Evolutionary conservation across 805 yeast species (phyloP), one percentile per base, ranked within the genome.

Genomic region (Suhomyces faveliae): DNA sequence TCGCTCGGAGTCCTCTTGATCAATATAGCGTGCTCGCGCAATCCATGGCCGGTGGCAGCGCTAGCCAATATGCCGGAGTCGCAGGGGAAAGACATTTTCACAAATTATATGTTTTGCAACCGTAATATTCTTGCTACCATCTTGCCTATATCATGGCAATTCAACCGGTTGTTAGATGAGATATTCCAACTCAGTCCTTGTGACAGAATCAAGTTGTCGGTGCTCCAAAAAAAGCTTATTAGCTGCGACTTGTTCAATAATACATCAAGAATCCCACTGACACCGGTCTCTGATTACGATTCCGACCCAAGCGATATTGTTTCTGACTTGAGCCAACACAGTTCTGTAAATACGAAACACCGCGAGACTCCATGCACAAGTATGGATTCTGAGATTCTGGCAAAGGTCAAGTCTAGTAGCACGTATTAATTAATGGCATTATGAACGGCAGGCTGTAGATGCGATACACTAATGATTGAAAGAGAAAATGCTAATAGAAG

Each of bases 31-130:
- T 87, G 95, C 55, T 84, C 87, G 37, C 77, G 96, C 63, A 91
- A 90, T 59, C 96, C 97, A 23, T 90, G 97, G 97, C 79, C 88
- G 43, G 82, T 84, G 55, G 95, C 96, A 9, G 78, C 85, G 45
- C 69, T 80, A 35, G 61, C 59, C 9, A 77, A 77, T 39, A 89
- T 84, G 58, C 68, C 44, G 10, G 20, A 21, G 35, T 77, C 35
- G 79, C 48, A 45, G 23, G 65, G 63, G 38, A 66, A 64, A 37
- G 76, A n/a, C n/a, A n/a, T 95, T 0, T 90, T 86, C 66, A 71
- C 71, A 50, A 83, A 82, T 21, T 91, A 78, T 63, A 71, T 81
- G 29, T 70, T 76, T 42, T 75, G 81, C 10, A 57, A 55, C 19
- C 50, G 53, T 39, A 58, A 65, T 9, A 76, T 89, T 4, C 69